Percentiles rank a stretch among this genome's conserved stretches.
Evolutionary conservation across 1,284 basidiomycete species (phyloP).

Genomic region (Anthracocystis setariae): DNA sequence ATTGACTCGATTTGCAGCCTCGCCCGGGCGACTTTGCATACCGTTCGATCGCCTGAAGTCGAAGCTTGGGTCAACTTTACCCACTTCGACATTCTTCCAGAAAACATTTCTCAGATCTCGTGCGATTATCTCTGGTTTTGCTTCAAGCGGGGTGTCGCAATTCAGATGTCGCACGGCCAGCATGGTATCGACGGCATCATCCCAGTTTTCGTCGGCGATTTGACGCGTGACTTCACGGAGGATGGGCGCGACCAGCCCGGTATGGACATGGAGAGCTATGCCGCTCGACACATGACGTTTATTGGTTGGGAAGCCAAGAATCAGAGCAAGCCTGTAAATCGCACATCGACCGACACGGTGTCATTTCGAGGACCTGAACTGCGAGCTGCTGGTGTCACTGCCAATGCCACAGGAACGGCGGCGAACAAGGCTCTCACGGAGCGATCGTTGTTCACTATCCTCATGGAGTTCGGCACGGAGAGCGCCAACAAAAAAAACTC

Average conservation of each 20-base stretch:
- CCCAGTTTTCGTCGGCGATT: conserved; percentile 22
- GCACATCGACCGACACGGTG: too few relatives aligned
- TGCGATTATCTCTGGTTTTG: conserved; percentile 30
- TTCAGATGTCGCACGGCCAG: conserved; percentile 14
- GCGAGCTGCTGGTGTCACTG: too few relatives aligned
- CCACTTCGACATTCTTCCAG: conserved; percentile 23
- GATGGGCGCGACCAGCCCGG: background rate
- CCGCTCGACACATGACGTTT: conserved; percentile 14
- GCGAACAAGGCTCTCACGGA: too few relatives aligned
- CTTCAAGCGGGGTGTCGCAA: conserved; percentile 30
- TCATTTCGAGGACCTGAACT: too few relatives aligned
- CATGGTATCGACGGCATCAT: conserved; percentile 31
- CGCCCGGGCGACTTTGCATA: too few relatives aligned
- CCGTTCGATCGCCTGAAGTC: background rate
- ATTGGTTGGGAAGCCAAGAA: conserved; percentile 24
- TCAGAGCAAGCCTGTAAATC: too few relatives aligned
- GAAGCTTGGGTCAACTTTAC: conserved; percentile 17
- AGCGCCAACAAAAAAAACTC: too few relatives aligned
- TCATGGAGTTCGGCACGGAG: too few relatives aligned
- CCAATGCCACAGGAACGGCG: too few relatives aligned
- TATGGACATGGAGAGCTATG: background rate
- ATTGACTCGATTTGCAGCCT: too few relatives aligned
- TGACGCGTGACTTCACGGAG: conserved; percentile 3
- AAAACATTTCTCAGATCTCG: conserved; percentile 5
- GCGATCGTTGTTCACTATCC: too few relatives aligned